phyloP scores from a whole-genome alignment of 352 stramenopile genomes.

The Globisporangium uncinulatum region DNA sequence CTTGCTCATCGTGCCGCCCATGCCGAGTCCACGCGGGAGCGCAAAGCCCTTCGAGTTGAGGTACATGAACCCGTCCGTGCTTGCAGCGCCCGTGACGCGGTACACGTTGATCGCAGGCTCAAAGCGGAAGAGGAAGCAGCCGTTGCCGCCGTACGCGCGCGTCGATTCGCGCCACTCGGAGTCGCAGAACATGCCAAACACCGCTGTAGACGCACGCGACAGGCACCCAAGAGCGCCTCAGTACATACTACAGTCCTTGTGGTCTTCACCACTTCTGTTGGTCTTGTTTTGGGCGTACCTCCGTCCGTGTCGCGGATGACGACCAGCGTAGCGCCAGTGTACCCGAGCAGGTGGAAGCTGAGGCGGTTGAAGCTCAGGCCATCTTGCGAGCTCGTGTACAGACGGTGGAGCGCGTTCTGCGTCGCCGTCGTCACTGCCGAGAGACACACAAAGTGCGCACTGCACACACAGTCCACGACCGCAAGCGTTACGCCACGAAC shows the following conservation, averaged over 20 bases:
- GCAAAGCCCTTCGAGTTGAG: slow-evolving; percentile 82
- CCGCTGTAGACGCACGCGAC: slow-evolving; percentile 23
- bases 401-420: slow-evolving; percentile 47
- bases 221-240: background rate
- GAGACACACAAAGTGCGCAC: slow-evolving; percentile 59
- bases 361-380: slow-evolving; percentile 82
- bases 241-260: background rate
- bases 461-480: slow-evolving; percentile 11
- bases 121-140: slow-evolving; percentile 76
- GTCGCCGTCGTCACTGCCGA: slow-evolving; percentile 51
- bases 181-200: slow-evolving; percentile 87
- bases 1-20: slow-evolving; percentile 67
- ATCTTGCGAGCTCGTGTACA: slow-evolving; percentile 80
- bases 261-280: background rate
- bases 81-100: slow-evolving; percentile 34
- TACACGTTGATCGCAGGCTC: slow-evolving; percentile 60
- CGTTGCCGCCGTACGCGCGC: slow-evolving; percentile 74
- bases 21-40: slow-evolving; percentile 65
- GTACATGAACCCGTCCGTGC: slow-evolving; percentile 79
- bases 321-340: slow-evolving; percentile 62
- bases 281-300: slow-evolving; percentile 18
- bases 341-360: slow-evolving; percentile 77
- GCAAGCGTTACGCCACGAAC: background rate
- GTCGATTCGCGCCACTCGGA: slow-evolving; percentile 81
- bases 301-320: slow-evolving; percentile 66